Evolutionary conservation across 2,329 filamentous ascomycete genomes (phyloP).

Genomic region (Piedraia hortae): DNA sequence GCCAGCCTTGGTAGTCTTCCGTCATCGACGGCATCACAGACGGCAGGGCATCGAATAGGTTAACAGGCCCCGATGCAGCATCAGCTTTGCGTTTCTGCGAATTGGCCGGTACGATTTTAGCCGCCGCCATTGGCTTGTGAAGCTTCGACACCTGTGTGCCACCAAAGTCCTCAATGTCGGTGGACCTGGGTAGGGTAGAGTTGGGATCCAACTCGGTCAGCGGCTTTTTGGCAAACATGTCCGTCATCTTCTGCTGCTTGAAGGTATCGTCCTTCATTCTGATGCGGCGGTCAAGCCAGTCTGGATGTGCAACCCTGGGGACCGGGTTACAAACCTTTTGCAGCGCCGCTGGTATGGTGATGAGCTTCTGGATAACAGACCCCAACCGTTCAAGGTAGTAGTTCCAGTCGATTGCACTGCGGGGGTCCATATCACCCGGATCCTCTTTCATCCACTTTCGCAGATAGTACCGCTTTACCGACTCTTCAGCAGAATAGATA

Average conservation of each 20-base stretch:
- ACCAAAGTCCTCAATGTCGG: conserved; percentile 22
- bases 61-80: conserved; percentile 26
- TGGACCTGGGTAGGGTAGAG: conserved; percentile 25
- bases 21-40: conserved; percentile 60
- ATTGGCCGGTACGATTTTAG: conserved; percentile 7
- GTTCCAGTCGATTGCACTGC: conserved; percentile 78
- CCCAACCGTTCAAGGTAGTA: conserved; percentile 92
- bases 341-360: conserved; percentile 88
- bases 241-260: conserved; percentile 97
- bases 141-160: conserved; percentile 11
- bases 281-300: conserved; percentile 86
- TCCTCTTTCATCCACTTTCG: conserved; percentile 93
- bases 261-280: conserved; percentile 88
- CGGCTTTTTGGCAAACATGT: conserved; percentile 52
- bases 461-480: conserved; percentile 66
- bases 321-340: conserved; percentile 91
- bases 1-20: conserved; percentile 64
- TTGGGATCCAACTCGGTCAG: conserved; percentile 45
- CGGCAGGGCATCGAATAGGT: conserved; percentile 63
- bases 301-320: conserved; percentile 73
- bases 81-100: conserved; percentile 22
- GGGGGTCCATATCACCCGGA: conserved; percentile 66
- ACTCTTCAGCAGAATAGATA: conserved; percentile 83
- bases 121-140: conserved; percentile 19
- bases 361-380: conserved; percentile 94